phyloP scores from a whole-genome alignment of 805 yeast genomes.

The Candida nemodendra region DNA sequence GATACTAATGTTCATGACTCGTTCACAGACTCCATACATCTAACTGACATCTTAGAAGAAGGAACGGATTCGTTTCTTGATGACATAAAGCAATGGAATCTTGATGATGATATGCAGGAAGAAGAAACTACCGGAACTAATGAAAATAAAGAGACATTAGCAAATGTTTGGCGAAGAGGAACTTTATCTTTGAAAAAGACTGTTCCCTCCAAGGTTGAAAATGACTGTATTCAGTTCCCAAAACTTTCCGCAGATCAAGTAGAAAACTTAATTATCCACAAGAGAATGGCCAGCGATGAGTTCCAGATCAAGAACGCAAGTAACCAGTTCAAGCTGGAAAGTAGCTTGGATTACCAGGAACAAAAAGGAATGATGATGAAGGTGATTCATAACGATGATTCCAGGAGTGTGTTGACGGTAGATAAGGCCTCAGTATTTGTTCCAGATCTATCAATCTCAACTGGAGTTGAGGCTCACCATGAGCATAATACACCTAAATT shows the following conservation, averaged over 20 bases:
- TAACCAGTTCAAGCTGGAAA: slow-evolving; percentile 20
- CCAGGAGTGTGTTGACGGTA: slow-evolving; percentile 9
- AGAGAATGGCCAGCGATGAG: slow-evolving; percentile 32
- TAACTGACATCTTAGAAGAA: slow-evolving; percentile 36
- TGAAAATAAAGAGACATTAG: slow-evolving; percentile 19
- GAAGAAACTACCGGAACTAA: slow-evolving; percentile 3
- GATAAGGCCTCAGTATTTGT: slow-evolving; percentile 22
- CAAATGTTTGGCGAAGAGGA: slow-evolving; percentile 31
- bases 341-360: slow-evolving; percentile 15
- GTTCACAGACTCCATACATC: slow-evolving; percentile 15
- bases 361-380: slow-evolving; percentile 26
- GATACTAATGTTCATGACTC: not conserved
- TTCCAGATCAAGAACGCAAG: slow-evolving; percentile 28
- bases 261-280: slow-evolving; percentile 30
- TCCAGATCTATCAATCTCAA: slow-evolving; percentile 31
- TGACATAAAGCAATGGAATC: slow-evolving; percentile 39
- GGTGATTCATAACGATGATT: slow-evolving; percentile 13
- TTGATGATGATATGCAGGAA: slow-evolving; percentile 12
- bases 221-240: slow-evolving; percentile 16
- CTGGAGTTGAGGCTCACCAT: slow-evolving; percentile 16
- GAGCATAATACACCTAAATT: not conserved
- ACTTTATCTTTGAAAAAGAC: slow-evolving; percentile 21
- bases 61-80: slow-evolving; percentile 42
- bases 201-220: slow-evolving; percentile 11
- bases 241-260: slow-evolving; percentile 27